Percentiles rank a stretch among this genome's conserved stretches.
phyloP scores from a whole-genome alignment of 164 flowering plant species.

The Amborella trichopoda region DNA sequence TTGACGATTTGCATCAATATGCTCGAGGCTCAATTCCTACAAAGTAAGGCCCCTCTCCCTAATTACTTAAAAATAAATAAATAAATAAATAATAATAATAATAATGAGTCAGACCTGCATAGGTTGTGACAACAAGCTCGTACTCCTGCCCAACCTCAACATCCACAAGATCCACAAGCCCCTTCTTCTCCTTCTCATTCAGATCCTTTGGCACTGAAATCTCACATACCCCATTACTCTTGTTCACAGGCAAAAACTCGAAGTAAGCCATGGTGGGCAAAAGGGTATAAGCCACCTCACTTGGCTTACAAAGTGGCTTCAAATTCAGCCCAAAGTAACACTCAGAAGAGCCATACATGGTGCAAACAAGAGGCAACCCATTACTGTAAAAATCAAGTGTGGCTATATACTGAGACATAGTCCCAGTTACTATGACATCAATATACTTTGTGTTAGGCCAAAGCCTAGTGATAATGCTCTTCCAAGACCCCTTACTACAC shows the following conservation, averaged over 20 bases:
- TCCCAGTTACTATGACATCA: slow-evolving; percentile 92
- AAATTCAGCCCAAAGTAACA: slow-evolving; percentile 90
- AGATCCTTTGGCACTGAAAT: slow-evolving; percentile 36
- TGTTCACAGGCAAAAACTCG: slow-evolving; percentile 74
- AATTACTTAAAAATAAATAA: no score
- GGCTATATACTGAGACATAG: slow-evolving; percentile 96
- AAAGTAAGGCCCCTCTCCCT: no score
- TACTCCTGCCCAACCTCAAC: slow-evolving; percentile 89
- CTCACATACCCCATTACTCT: slow-evolving; percentile 19
- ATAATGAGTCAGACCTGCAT: slow-evolving; percentile 47
- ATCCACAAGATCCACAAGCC: slow-evolving; percentile 70
- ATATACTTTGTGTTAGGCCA: slow-evolving; percentile 97
- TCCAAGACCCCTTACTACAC: slow-evolving; percentile 63
- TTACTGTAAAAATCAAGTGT: slow-evolving; percentile 83
- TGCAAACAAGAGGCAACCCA: slow-evolving; percentile 82
- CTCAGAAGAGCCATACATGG: slow-evolving; percentile 96
- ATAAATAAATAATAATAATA: neutral
- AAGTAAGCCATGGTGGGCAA: slow-evolving; percentile 90
- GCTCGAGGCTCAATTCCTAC: no score
- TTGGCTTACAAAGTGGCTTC: slow-evolving; percentile 71
- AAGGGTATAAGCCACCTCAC: slow-evolving; percentile 83
- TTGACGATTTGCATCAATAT: no score
- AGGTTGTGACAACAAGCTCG: slow-evolving; percentile 94
- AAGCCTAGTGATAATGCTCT: slow-evolving; percentile 77
- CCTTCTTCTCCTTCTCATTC: slow-evolving; percentile 55